Conservation (phyloP, 2,329 filamentous ascomycete species). For the Myrmaecium sp. region DNA sequence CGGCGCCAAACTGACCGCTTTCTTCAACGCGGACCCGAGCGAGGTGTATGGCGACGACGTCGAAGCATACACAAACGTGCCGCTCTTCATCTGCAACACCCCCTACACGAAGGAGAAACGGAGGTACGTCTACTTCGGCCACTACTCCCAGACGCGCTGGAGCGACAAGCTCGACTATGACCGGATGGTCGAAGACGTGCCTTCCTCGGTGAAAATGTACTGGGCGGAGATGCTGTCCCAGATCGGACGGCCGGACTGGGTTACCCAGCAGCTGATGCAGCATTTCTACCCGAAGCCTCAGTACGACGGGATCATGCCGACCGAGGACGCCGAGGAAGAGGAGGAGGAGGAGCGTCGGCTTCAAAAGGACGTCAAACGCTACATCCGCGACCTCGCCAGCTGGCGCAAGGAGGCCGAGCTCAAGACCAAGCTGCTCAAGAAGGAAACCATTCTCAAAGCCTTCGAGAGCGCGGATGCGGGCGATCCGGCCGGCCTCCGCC, state of each 20-base stretch:
- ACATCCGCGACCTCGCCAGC: constrained; percentile 16
- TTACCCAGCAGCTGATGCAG: constrained; percentile 22
- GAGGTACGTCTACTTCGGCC: constrained; percentile 27
- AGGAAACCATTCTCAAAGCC: constrained; percentile 20
- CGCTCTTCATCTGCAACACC: constrained; percentile 21
- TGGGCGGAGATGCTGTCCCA: constrained; percentile 23
- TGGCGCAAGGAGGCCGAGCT: constrained; percentile 24
- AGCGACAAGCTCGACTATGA: constrained; percentile 28
- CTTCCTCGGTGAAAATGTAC: constrained; percentile 19
- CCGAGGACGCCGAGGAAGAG: constrained; percentile 6
- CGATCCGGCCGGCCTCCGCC: constrained; percentile 22
- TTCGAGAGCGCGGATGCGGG: constrained; percentile 25
- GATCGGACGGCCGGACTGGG: constrained; percentile 21
- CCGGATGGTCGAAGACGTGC: constrained; percentile 19
- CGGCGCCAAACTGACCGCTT: constrained; percentile 29
- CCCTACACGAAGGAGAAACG: not conserved
- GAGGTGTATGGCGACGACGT: constrained; percentile 10
- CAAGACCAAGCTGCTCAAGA: constrained; percentile 18
- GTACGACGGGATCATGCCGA: constrained; percentile 21
- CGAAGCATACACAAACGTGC: constrained; percentile 19
- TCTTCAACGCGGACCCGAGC: constrained; percentile 23
- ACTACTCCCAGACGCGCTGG: constrained; percentile 28
- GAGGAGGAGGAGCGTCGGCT: constrained; percentile 12
- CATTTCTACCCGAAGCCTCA: constrained; percentile 26
- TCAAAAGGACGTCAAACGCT: constrained; percentile 14